Conservation (phyloP, 768 basidiomycete species). For the Boletus coccyginus region DNA sequence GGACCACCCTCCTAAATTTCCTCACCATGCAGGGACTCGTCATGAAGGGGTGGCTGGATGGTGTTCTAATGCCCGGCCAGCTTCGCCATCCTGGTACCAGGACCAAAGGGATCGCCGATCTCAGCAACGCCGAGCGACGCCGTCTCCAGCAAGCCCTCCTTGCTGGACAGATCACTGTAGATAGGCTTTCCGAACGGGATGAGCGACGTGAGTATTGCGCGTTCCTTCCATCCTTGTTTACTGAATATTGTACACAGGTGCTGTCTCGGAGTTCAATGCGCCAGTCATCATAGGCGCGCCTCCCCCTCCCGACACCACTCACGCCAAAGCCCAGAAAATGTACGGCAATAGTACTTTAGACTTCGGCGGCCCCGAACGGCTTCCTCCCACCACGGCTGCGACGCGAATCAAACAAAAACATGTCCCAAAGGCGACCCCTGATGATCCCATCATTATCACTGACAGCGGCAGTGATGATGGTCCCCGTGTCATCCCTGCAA, state of each 20-base stretch:
- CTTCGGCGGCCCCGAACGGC: not conserved
- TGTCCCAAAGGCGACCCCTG: not conserved
- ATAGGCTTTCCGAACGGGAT: not conserved
- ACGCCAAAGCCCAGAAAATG: not conserved
- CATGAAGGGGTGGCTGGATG: not conserved
- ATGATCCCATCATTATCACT: constrained; percentile 1
- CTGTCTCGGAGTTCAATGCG: not conserved
- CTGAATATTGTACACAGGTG: not conserved
- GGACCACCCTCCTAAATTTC: not conserved
- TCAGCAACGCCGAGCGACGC: not conserved
- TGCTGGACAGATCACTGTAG: not conserved
- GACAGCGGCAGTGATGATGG: constrained; percentile 1
- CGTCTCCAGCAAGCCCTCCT: not conserved
- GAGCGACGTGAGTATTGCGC: not conserved
- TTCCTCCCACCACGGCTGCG: not conserved
- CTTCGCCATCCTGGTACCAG: not conserved
- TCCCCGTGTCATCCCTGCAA: not conserved
- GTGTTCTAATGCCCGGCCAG: not conserved
- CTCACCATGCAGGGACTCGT: not conserved
- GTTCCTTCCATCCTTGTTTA: not conserved
- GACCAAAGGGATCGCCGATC: not conserved
- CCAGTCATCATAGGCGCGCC: not conserved
- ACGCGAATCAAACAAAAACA: not conserved
- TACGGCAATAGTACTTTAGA: not conserved
- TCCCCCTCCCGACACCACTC: not conserved